Conservation (phyloP, 2,329 filamentous ascomycete species). For the Xylaria sp. region DNA sequence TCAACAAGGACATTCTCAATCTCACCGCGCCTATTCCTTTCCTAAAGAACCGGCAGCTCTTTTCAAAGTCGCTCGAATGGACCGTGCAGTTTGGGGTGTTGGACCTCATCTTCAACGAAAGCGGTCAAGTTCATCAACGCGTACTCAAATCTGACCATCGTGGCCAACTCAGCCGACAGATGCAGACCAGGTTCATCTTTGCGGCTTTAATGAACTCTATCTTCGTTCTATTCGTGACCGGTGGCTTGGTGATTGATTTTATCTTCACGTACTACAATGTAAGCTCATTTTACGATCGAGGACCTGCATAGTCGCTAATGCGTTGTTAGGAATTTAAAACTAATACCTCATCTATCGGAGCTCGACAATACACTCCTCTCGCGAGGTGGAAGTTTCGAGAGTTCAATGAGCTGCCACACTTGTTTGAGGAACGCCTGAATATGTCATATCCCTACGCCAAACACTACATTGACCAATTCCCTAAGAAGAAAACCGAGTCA, state of each 20-base stretch:
- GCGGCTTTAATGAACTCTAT: slow-evolving; percentile 87
- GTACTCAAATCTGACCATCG: slow-evolving; percentile 88
- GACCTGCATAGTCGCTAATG: slow-evolving; percentile 35
- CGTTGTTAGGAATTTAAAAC: slow-evolving; percentile 88
- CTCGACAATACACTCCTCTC: slow-evolving; percentile 88
- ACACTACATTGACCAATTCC: slow-evolving; percentile 94
- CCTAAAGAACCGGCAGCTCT: slow-evolving; percentile 79
- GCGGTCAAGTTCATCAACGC: slow-evolving; percentile 85
- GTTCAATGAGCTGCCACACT: slow-evolving; percentile 94
- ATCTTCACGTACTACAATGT: slow-evolving; percentile 96
- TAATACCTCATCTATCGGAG: slow-evolving; percentile 86
- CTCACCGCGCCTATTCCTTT: slow-evolving; percentile 88
- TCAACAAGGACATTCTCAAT: slow-evolving; percentile 96
- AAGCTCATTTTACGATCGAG: slow-evolving; percentile 48
- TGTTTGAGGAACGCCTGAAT: slow-evolving; percentile 88
- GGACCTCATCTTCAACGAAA: slow-evolving; percentile 92
- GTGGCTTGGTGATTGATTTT: slow-evolving; percentile 87
- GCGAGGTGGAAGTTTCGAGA: slow-evolving; percentile 99
- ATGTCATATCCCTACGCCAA: slow-evolving; percentile 96
- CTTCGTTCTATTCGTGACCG: slow-evolving; percentile 86
- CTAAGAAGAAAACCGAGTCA: slow-evolving; percentile 92
- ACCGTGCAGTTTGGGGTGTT: slow-evolving; percentile 89
- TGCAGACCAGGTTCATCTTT: slow-evolving; percentile 82
- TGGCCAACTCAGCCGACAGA: slow-evolving; percentile 77
- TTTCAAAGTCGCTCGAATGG: slow-evolving; percentile 92